Conservation (phyloP, 2,329 filamentous ascomycete genomes). For the Ophiocordyceps sinensis region DNA sequence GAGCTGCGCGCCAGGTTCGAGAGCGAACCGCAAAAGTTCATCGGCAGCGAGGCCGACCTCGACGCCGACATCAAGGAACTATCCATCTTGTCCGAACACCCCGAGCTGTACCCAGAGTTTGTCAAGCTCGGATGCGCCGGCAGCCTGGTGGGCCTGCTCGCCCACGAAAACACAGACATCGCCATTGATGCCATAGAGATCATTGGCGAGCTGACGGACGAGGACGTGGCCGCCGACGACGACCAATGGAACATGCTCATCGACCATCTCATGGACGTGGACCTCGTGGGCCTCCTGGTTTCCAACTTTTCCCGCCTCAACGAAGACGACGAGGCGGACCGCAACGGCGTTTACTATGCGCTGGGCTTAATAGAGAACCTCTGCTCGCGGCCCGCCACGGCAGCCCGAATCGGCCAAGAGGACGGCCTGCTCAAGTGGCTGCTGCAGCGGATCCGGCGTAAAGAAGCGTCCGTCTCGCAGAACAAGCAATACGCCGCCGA, state of each 20-base stretch:
- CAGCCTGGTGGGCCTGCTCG: slow-evolving; percentile 66
- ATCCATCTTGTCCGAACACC: slow-evolving; percentile 75
- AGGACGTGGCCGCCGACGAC: slow-evolving; percentile 72
- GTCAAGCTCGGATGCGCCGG: slow-evolving; percentile 56
- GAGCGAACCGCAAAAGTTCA: slow-evolving; percentile 65
- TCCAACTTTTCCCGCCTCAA: slow-evolving; percentile 70
- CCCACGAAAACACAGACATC: slow-evolving; percentile 95
- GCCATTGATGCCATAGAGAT: slow-evolving; percentile 85
- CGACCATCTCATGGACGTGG: slow-evolving; percentile 49
- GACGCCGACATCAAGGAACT: slow-evolving; percentile 78
- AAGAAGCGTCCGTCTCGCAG: slow-evolving; percentile 58
- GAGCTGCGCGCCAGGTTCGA: slow-evolving; percentile 80
- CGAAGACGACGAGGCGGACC: slow-evolving; percentile 57
- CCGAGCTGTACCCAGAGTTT: slow-evolving; percentile 70
- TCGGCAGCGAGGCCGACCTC: slow-evolving; percentile 74
- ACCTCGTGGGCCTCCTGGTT: slow-evolving; percentile 58
- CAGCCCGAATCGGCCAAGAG: slow-evolving; percentile 58
- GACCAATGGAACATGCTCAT: slow-evolving; percentile 70
- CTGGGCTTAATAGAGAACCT: slow-evolving; percentile 76
- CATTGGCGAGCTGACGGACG: slow-evolving; percentile 79
- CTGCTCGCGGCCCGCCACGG: slow-evolving; percentile 52
- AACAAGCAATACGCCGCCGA: slow-evolving; percentile 96
- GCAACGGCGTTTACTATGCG: slow-evolving; percentile 75
- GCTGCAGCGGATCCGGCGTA: slow-evolving; percentile 53
- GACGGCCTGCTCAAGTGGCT: slow-evolving; percentile 63